Conservation (phyloP, 2,329 filamentous ascomycete genomes). For the Cladosporium oxysporum region DNA sequence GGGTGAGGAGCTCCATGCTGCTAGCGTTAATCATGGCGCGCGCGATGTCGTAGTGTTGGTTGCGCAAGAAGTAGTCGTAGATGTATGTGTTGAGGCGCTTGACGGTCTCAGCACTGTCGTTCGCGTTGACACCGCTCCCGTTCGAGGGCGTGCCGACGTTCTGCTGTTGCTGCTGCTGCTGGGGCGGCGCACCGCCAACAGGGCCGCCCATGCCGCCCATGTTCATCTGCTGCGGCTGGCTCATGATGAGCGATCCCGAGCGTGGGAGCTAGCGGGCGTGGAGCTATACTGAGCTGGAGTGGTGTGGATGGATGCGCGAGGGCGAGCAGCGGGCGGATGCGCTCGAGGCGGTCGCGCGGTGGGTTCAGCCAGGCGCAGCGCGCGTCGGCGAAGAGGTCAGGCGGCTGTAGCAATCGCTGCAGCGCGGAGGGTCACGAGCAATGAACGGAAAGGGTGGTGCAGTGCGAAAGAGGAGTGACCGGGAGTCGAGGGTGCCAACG, state of each 20-base stretch:
- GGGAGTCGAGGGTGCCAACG: constrained; percentile 7
- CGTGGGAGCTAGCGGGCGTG: constrained; percentile 8
- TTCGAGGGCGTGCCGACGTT: constrained; percentile 35
- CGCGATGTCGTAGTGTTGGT: constrained; percentile 81
- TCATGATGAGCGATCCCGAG: constrained; percentile 44
- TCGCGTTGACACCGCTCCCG: constrained; percentile 23
- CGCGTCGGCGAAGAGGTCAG: constrained; percentile 13
- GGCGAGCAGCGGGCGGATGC: constrained; percentile 4
- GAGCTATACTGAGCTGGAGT: not conserved
- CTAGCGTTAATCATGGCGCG: constrained; percentile 63
- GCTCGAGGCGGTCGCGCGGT: constrained; percentile 13
- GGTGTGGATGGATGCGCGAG: not conserved
- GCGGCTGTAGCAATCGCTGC: not conserved
- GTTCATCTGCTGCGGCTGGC: constrained; percentile 66
- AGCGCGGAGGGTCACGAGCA: not conserved
- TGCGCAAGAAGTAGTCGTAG: constrained; percentile 87
- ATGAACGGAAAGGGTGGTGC: not conserved
- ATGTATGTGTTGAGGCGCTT: constrained; percentile 77
- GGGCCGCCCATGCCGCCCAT: constrained; percentile 68
- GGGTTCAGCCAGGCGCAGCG: constrained; percentile 18
- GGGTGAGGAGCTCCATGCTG: constrained; percentile 47
- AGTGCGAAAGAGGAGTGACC: not conserved
- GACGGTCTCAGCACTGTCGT: constrained; percentile 57
- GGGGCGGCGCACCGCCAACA: constrained; percentile 61
- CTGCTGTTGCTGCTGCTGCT: constrained; percentile 25